Evolutionary conservation across 352 stramenopile species (phyloP), one percentile per base, ranked within the genome.

Genomic region (Phytopythium sindhum): DNA sequence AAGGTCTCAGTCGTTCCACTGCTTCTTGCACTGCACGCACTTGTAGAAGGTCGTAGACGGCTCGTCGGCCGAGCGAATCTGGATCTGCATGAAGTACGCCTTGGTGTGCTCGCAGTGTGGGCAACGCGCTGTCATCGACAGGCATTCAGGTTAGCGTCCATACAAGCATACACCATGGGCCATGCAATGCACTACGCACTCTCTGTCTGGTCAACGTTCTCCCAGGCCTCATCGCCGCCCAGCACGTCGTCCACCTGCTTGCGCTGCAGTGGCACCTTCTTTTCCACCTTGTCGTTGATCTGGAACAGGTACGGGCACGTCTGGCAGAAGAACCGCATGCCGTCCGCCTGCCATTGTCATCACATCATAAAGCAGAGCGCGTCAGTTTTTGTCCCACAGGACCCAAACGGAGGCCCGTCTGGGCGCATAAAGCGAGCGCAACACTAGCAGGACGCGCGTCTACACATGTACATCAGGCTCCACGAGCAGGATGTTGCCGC

Each of bases 51-150:
- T 98, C 50, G 97, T 99, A 87, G 98, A 99, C 7, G 96, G 96
- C 72, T 99, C 96, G 68, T 99, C 96, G 10, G 97, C 97, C 61
- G 96, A 99, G 51, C 98, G 87, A 81, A 99, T 99, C 84, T 99
- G 98, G 77, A 99, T 99, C 84, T 99, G 97, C 95, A 99, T 99
- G 83, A 99, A 99, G 81, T 99, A 99, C 15, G 98, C 98, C 74
- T 98, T 92, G 45, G 84, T 92, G 77, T 97, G 87, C 70, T 97
- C 88, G 72, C 97, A 99, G 69, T 92, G 81, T 4, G 97, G 97
- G 76, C 98, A 99, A 44, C 86, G 81, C 39, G 88, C 90, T 96
- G 58, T 8, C 24, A 47, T 8, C 28, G 50, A 35, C 61, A 44
- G 21, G 60, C 19, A 9, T 37, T 6, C 23, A 33, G 47, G 28